Base-by-base conservation (phyloP, 2,329 filamentous ascomycete species). In the Blastomyces emzantsi region DNA sequence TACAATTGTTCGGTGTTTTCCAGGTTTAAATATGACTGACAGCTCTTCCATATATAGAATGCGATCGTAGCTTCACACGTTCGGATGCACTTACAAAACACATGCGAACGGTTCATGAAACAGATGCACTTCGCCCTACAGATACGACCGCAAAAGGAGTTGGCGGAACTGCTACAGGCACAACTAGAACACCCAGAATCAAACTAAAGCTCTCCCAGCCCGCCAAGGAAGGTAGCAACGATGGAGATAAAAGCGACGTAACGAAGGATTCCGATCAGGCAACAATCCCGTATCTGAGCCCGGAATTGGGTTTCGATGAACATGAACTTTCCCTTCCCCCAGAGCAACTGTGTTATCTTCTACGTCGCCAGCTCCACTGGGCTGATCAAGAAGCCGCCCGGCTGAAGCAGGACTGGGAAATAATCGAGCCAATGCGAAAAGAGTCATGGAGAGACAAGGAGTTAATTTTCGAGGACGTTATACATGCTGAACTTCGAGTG, bases 81-180 rank as follows among this genome's bases (percentile, higher is more conserved):
- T 97, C 93, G 30, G 94, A 99, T 72, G 94, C 94, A 15, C 83
- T 99, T 0, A 92, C 93, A 1, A 99, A 99, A 76, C 94, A 99
- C 75, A 97, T 97, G 91, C 89, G 94, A 70, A 97, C 94, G 19
- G 92, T 99, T 47, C 94, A 99, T 79, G 94, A 99, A 75, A 97
- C 93, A 3, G 94, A 99, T 78, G 90, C 91, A 19, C 82, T 96
- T 28, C 87, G 90, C n/a, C 89, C 90, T 4, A 80, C 79, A 17
- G 82, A 81, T 64, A 72, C 75, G 15, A 75, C 78, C 19, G 72
- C 76, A 9, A 76, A 77, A 67, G 68, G 70, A n/a, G 63, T 69
- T n/a, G 66, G 68, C 61, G 67, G 68, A 51, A 60, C 65, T 39
- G 60, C 66, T 25, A 73, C 73, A 2, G 71, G 73, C 6, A 68